phyloP scores from a whole-genome alignment of 1,284 basidiomycete genomes.

The Trametes versicolor region DNA sequence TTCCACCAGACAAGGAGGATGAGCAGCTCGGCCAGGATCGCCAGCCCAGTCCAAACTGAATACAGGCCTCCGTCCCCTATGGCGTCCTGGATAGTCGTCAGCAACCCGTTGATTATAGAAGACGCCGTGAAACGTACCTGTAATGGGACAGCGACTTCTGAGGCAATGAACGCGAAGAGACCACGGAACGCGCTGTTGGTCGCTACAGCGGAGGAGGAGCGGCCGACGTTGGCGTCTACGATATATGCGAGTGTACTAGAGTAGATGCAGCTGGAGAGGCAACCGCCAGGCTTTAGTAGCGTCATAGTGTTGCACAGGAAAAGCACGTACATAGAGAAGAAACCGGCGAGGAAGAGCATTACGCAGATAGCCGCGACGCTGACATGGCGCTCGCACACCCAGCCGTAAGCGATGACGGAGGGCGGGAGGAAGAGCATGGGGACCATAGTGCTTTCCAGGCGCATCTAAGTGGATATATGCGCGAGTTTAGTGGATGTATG shows the following conservation, averaged over 20 bases:
- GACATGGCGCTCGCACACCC: constrained; percentile 74
- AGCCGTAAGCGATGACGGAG: constrained; percentile 76
- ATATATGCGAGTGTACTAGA: constrained; percentile 78
- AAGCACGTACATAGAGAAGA: constrained; percentile 67
- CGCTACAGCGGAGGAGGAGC: constrained; percentile 76
- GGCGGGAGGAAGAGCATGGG: constrained; percentile 66
- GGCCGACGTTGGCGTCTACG: constrained; percentile 81
- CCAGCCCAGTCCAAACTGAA: constrained; percentile 73
- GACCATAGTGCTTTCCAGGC: constrained; percentile 69
- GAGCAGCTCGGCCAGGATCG: constrained; percentile 62
- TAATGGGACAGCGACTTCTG: constrained; percentile 74
- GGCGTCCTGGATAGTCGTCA: constrained; percentile 45
- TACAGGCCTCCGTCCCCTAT: constrained; percentile 81
- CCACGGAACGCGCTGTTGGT: constrained; percentile 79
- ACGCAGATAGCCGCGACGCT: constrained; percentile 72
- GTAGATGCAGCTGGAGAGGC: constrained; percentile 68
- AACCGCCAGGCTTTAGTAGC: constrained; percentile 25
- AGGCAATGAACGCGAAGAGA: constrained; percentile 72
- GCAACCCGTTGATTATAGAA: background rate
- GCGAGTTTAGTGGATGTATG: background rate
- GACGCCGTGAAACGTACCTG: constrained; percentile 52
- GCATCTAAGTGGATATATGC: constrained; percentile 61
- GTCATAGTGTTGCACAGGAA: background rate
- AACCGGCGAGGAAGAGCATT: constrained; percentile 72
- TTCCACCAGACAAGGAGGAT: constrained; percentile 61